Conservation (phyloP, 2,329 filamentous ascomycete genomes). For the Macrophomina pseudophaseolina region DNA sequence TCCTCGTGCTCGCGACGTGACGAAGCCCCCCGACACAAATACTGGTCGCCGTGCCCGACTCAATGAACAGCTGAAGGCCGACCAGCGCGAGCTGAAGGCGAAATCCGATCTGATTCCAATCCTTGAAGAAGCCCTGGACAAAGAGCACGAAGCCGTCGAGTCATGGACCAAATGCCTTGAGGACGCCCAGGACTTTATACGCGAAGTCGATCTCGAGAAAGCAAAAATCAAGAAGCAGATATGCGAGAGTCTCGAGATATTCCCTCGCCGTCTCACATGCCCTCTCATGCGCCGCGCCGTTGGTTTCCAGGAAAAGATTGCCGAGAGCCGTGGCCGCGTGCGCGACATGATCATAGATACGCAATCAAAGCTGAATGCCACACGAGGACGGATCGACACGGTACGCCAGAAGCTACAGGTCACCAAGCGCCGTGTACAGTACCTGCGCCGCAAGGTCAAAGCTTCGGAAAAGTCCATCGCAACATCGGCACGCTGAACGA, state of each 20-base stretch:
- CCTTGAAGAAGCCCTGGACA: slow-evolving; percentile 1
- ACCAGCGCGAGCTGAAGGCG: slow-evolving; percentile 10
- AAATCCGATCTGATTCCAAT: background rate
- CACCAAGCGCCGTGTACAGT: slow-evolving; percentile 11
- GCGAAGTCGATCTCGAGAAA: slow-evolving; percentile 22
- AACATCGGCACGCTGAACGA: background rate
- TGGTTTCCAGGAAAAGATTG: slow-evolving; percentile 22
- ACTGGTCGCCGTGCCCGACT: background rate
- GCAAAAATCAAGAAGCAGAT: slow-evolving; percentile 24
- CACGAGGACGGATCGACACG: slow-evolving; percentile 14
- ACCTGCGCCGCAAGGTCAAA: slow-evolving; percentile 22
- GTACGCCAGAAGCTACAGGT: slow-evolving; percentile 8
- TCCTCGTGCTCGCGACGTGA: slow-evolving; percentile 12
- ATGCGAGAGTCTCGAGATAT: slow-evolving; percentile 19
- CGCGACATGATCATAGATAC: slow-evolving; percentile 20
- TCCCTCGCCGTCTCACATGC: slow-evolving; percentile 14
- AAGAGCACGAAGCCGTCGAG: slow-evolving; percentile 11
- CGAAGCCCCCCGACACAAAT: background rate
- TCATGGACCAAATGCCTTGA: slow-evolving; percentile 16
- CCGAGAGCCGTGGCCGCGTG: slow-evolving; percentile 20
- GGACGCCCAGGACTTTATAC: slow-evolving; percentile 23
- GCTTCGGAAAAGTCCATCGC: background rate
- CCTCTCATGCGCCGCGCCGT: slow-evolving; percentile 25
- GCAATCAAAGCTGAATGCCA: slow-evolving; percentile 5
- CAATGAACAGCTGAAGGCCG: slow-evolving; percentile 7